phyloP scores from a whole-genome alignment of 2,329 filamentous ascomycete species.

The Parasarocladium wereldwijsianum region DNA sequence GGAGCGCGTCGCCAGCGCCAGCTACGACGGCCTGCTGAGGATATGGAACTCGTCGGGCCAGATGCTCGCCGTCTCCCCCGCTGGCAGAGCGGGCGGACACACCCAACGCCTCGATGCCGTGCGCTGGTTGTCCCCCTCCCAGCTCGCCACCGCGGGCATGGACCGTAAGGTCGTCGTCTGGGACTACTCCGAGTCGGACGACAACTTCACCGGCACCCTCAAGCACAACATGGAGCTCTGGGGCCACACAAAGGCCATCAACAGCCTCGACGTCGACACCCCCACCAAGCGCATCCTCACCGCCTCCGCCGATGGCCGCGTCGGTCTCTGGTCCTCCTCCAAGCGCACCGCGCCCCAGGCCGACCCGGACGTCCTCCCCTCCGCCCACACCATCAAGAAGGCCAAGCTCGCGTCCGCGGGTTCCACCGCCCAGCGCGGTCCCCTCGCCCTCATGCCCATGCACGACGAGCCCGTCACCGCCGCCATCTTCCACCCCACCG shows the following conservation, averaged over 20 bases:
- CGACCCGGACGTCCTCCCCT: slow-evolving; percentile 53
- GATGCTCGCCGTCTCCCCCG: slow-evolving; percentile 60
- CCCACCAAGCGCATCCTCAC: slow-evolving; percentile 68
- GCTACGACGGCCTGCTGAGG: slow-evolving; percentile 77
- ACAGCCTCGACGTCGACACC: slow-evolving; percentile 59
- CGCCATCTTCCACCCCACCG: slow-evolving; percentile 70
- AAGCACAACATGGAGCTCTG: slow-evolving; percentile 69
- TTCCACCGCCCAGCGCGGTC: slow-evolving; percentile 56
- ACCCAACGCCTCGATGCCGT: slow-evolving; percentile 66
- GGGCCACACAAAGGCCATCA: slow-evolving; percentile 63
- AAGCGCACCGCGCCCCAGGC: slow-evolving; percentile 64
- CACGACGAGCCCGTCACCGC: slow-evolving; percentile 65
- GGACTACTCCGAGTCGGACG: slow-evolving; percentile 62
- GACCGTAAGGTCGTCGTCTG: slow-evolving; percentile 80
- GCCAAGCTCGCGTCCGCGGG: slow-evolving; percentile 43
- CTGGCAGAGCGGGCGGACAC: slow-evolving; percentile 55
- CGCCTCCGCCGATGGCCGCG: slow-evolving; percentile 64
- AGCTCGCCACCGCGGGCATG: slow-evolving; percentile 69
- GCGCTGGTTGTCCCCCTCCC: slow-evolving; percentile 63
- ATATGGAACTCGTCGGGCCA: slow-evolving; percentile 87
- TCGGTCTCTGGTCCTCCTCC: slow-evolving; percentile 81
- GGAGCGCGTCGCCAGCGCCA: slow-evolving; percentile 67
- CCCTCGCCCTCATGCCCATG: slow-evolving; percentile 56
- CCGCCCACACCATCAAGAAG: slow-evolving; percentile 56
- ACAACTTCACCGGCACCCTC: slow-evolving; percentile 45